These are phyloP conservation scores for Sanghuangporus baumii DNA, from an alignment of 1,284 basidiomycete species.

Conservation along the genomic window DNA sequence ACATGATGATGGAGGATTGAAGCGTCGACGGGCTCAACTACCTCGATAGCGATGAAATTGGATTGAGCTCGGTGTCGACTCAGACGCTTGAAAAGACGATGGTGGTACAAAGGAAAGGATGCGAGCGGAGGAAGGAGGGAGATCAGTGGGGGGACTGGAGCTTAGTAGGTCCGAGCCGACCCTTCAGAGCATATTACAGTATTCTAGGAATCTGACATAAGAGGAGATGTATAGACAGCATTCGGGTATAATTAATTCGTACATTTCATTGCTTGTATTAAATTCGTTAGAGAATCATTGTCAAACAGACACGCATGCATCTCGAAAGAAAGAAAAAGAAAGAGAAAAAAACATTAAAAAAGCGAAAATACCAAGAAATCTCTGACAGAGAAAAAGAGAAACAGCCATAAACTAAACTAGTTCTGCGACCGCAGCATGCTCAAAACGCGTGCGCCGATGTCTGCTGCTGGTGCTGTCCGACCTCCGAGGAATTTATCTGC, in stretches of 20 bases:
- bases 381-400: not conserved
- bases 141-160: not conserved
- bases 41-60: not conserved
- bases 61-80: not conserved
- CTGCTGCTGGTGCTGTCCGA: slow-evolving; percentile 14
- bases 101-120: slow-evolving; percentile 1
- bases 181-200: not conserved
- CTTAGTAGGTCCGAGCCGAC: slow-evolving; percentile 3
- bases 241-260: not conserved
- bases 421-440: not conserved
- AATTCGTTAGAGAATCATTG: not conserved
- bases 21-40: not conserved
- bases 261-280: not conserved
- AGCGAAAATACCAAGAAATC: not conserved
- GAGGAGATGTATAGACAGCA: not conserved
- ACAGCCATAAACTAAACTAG: not conserved
- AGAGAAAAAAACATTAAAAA: not conserved
- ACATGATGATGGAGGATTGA: not conserved
- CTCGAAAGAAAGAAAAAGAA: not conserved
- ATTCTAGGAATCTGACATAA: not conserved
- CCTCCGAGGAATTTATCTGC: not conserved
- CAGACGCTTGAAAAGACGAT: not conserved
- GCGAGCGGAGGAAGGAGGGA: not conserved
- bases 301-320: not conserved
- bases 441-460: slow-evolving; percentile 16